Evolutionary conservation across 106 monocot genomes (phyloP), one percentile per base, ranked within the genome.

Genomic region (Acorus gramineus): DNA sequence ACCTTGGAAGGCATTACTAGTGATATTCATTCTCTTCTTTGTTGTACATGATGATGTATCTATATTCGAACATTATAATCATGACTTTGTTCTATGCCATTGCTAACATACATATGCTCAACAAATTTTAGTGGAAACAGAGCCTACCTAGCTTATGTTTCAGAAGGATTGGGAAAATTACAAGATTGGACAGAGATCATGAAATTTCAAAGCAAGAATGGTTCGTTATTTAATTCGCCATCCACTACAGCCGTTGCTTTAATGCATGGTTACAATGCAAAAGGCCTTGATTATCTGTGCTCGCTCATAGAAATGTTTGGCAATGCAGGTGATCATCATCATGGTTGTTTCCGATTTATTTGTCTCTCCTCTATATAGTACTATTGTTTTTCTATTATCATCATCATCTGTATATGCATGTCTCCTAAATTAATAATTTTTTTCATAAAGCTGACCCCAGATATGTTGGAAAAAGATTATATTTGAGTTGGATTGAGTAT

Each of bases 181-280:
- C 73, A 74, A 5, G 76, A 82, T 13, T 87, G 73, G 82, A 49
- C 81, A 61, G 71, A 80, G 12, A 10, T 87, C n/a, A 79, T 80
- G 73, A 96, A 78, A 62, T 91, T 70, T 76, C 95, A 91, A 63
- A 75, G 77, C 69, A 75, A 61, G 63, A 87, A 96, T 73, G 95
- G 95, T 52, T 96, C 95, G 42, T 65, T 96, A 11, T 87, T 96
- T 70, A 85, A 87, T 64, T 91, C 87, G 47, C 95, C 95, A 57
- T 82, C 95, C 8, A 71, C 90, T 28, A 96, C 95, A 53, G 87
- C 91, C 79, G 82, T 76, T 75, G 75, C 75, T 66, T 14, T 91
- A 43, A 56, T 43, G 55, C 74, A 81, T 63, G 3, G 49, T 62
- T 50, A 66, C 56, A 69, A 91, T 80, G 73, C 57, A 7, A 85